phyloP scores from a whole-genome alignment of 139 green algal genomes.

The Yamagishiella unicocca region DNA sequence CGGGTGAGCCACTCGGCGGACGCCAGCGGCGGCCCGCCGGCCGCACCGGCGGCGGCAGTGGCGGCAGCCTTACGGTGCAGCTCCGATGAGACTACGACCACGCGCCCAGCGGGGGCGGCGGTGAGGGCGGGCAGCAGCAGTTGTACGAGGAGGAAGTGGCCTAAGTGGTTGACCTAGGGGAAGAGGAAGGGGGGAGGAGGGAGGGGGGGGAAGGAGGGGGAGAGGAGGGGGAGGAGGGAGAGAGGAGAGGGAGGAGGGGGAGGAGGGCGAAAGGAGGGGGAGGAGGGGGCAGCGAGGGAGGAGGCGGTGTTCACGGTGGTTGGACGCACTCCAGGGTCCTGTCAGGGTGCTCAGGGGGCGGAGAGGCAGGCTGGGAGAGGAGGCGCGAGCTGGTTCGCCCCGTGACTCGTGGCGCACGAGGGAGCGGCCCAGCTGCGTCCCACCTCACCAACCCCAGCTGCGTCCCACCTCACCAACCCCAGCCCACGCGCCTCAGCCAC shows the following conservation, averaged over 20 bases:
- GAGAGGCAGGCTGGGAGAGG: too few relatives aligned
- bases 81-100: slow-evolving; percentile 53
- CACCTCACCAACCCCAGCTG: too few relatives aligned
- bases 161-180: slow-evolving; percentile 49
- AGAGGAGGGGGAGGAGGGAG: neutral
- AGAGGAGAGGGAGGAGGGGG: neutral
- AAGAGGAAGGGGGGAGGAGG: neutral
- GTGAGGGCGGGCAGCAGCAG: slow-evolving; percentile 48
- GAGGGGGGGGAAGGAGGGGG: neutral
- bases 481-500: too few relatives aligned
- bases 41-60: too few relatives aligned
- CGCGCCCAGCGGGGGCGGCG: neutral
- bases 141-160: slow-evolving; percentile 53
- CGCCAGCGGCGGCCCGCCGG: neutral
- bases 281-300: too few relatives aligned
- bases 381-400: too few relatives aligned
- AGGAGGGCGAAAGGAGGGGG: neutral
- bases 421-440: too few relatives aligned
- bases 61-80: slow-evolving; percentile 19
- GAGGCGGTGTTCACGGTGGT: too few relatives aligned
- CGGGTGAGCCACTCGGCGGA: slow-evolving; percentile 2
- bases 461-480: too few relatives aligned
- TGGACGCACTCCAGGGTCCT: too few relatives aligned
- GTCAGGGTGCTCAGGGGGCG: too few relatives aligned
- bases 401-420: too few relatives aligned